A percentile compares a stretch with the other conserved stretches of the same genome.
These are phyloP conservation scores for Atkinsonella texensis DNA, from an alignment of 2,329 filamentous ascomycete species.

Conservation along the genomic window DNA sequence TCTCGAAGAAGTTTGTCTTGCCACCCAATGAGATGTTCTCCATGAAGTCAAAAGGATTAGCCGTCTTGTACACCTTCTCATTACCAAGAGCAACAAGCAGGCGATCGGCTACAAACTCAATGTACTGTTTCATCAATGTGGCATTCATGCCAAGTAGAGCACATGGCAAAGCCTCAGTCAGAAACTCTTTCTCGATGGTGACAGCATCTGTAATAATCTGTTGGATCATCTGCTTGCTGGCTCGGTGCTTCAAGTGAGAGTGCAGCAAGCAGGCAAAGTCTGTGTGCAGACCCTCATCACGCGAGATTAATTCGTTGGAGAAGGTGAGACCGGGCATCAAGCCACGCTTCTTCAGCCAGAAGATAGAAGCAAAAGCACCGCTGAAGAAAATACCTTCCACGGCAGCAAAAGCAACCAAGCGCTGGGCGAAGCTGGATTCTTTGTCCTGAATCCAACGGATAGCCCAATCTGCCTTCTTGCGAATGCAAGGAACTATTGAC, in stretches of 20 bases:
- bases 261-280: constrained; percentile 97
- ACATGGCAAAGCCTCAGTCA: constrained; percentile 88
- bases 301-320: constrained; percentile 99
- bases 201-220: constrained; percentile 93
- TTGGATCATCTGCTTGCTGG: constrained; percentile 66
- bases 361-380: constrained; percentile 96
- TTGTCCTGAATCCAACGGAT: constrained; percentile 89
- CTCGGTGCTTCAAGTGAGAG: constrained; percentile 91
- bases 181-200: constrained; percentile 90
- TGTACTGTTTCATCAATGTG: constrained; percentile 97
- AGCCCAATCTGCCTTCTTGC: constrained; percentile 98
- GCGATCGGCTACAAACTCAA: constrained; percentile 97
- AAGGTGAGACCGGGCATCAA: constrained; percentile 98
- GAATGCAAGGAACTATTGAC: constrained; percentile 73
- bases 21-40: constrained; percentile 98
- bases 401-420: constrained; percentile 90
- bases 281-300: constrained; percentile 98
- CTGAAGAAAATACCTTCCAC: constrained; percentile 99
- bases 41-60: constrained; percentile 99
- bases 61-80: constrained; percentile 80
- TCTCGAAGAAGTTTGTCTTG: constrained; percentile 99
- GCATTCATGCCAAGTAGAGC: constrained; percentile 96
- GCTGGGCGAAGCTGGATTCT: constrained; percentile 88
- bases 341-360: constrained; percentile 99
- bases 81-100: constrained; percentile 89